Percentiles rank a stretch among this genome's conserved stretches.
Conservation (phyloP, 148 eudicot species). For the Fagopyrum tataricum region DNA sequence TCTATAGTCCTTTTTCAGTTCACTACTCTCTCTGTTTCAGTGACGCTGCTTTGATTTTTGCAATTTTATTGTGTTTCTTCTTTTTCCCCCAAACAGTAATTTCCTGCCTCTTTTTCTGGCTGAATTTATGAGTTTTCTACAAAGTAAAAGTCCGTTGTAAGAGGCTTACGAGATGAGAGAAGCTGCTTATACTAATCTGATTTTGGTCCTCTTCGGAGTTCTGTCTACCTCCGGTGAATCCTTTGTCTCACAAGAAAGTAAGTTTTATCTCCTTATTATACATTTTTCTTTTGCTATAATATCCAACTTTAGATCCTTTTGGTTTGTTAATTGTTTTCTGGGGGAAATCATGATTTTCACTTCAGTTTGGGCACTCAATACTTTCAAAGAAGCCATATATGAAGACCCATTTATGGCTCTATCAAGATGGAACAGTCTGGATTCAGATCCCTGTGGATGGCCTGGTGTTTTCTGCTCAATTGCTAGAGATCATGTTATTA, state of each 20-base stretch:
- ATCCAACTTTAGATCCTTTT: not conserved
- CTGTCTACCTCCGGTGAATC: slow-evolving; percentile 34
- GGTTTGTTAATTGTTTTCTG: not conserved
- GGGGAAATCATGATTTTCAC: slow-evolving; percentile 11
- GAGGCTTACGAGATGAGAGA: slow-evolving; percentile 31
- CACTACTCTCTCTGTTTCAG: slow-evolving; percentile 5
- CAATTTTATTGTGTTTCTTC: slow-evolving; percentile 16
- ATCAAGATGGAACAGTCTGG: slow-evolving; percentile 79
- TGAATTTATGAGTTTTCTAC: slow-evolving; percentile 10
- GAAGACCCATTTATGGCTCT: slow-evolving; percentile 79
- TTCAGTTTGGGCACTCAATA: slow-evolving; percentile 60
- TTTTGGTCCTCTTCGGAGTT: slow-evolving; percentile 37
- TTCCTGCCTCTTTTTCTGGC: slow-evolving; percentile 9
- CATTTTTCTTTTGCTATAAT: slow-evolving; percentile 6
- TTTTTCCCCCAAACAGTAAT: slow-evolving; percentile 16
- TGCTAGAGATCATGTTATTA: slow-evolving; percentile 50
- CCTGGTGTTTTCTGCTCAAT: slow-evolving; percentile 59
- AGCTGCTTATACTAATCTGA: slow-evolving; percentile 32
- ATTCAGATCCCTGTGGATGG: slow-evolving; percentile 85
- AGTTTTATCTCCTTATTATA: slow-evolving; percentile 27
- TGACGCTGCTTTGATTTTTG: not conserved
- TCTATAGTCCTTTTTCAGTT: slow-evolving; percentile 1
- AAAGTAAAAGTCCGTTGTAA: not conserved
- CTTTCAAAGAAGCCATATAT: slow-evolving; percentile 82
- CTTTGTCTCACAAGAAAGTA: slow-evolving; percentile 61